These are phyloP conservation scores for Echria macrotheca DNA, from an alignment of 495 filamentous ascomycete species.

Conservation along the genomic window DNA sequence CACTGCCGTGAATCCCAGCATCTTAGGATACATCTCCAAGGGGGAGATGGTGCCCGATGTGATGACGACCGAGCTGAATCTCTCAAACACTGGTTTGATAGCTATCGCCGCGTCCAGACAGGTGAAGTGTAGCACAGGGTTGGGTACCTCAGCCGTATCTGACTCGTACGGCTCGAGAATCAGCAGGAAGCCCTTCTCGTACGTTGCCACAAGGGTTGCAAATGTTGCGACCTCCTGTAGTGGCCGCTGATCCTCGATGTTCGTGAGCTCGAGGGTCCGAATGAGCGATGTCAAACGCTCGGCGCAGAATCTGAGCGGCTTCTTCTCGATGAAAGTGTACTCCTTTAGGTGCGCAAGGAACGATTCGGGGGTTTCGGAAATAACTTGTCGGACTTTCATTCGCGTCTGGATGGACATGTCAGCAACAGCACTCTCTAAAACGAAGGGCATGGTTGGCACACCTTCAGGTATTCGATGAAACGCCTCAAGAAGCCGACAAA, in stretches of 20 bases:
- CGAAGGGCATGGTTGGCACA: slow-evolving; percentile 11
- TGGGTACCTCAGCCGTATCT: slow-evolving; percentile 90
- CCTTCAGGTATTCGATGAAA: slow-evolving; percentile 96
- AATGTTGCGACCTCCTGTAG: slow-evolving; percentile 98
- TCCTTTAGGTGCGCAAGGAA: slow-evolving; percentile 93
- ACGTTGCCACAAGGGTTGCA: slow-evolving; percentile 94
- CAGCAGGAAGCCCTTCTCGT: slow-evolving; percentile 93
- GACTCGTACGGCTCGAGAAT: slow-evolving; percentile 97
- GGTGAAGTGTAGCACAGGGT: slow-evolving; percentile 91
- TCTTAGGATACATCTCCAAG: slow-evolving; percentile 98
- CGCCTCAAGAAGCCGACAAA: slow-evolving; percentile 92
- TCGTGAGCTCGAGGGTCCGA: slow-evolving; percentile 89
- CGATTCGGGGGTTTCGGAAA: slow-evolving; percentile 91
- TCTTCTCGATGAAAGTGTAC: slow-evolving; percentile 94
- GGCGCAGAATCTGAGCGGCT: slow-evolving; percentile 90
- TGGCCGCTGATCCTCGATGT: slow-evolving; percentile 95
- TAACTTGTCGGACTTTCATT: slow-evolving; percentile 96
- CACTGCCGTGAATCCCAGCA: slow-evolving; percentile 88
- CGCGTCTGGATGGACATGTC: slow-evolving; percentile 52
- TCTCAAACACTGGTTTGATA: slow-evolving; percentile 95
- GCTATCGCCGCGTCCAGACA: slow-evolving; percentile 97
- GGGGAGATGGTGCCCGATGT: slow-evolving; percentile 97
- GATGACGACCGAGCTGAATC: slow-evolving; percentile 96
- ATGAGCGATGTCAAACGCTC: slow-evolving; percentile 94
- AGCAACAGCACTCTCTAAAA: background rate